phyloP scores from a whole-genome alignment of 306 rosid species.

The Coriaria nepalensis region DNA sequence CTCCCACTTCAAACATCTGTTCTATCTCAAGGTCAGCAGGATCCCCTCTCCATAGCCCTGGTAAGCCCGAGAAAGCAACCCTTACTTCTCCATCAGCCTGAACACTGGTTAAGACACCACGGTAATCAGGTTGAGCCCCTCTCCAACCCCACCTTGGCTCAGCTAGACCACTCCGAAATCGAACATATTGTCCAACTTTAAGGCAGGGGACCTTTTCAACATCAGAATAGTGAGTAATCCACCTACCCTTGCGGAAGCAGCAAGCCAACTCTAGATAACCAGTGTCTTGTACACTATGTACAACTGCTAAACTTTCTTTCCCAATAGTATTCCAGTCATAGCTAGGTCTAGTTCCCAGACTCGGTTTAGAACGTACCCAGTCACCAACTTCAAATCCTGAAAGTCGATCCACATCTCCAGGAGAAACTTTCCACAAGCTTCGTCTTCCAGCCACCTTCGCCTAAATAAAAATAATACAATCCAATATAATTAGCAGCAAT shows the following conservation, averaged over 20 bases:
- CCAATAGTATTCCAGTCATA: conserved; percentile 92
- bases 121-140: conserved; percentile 65
- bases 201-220: conserved; percentile 72
- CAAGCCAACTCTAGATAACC: conserved; percentile 91
- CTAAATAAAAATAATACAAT: conserved; percentile 35
- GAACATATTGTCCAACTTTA: conserved; percentile 85
- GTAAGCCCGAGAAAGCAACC: conserved; percentile 63
- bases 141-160: conserved; percentile 99
- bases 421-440: conserved; percentile 91
- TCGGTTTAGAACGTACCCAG: conserved; percentile 96
- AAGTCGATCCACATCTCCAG: conserved; percentile 95
- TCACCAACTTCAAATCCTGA: conserved; percentile 98
- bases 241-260: conserved; percentile 92
- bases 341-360: conserved; percentile 89
- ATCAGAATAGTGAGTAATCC: conserved; percentile 81
- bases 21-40: conserved; percentile 83
- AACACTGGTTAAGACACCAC: conserved; percentile 68
- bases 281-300: conserved; percentile 86
- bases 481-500: neutral
- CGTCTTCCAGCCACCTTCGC: conserved; percentile 76
- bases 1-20: conserved; percentile 76
- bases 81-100: conserved; percentile 94
- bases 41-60: conserved; percentile 88
- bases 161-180: conserved; percentile 60
- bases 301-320: conserved; percentile 84